Base-by-base conservation (phyloP, 257 asterid species). In the Echites panduratus region DNA sequence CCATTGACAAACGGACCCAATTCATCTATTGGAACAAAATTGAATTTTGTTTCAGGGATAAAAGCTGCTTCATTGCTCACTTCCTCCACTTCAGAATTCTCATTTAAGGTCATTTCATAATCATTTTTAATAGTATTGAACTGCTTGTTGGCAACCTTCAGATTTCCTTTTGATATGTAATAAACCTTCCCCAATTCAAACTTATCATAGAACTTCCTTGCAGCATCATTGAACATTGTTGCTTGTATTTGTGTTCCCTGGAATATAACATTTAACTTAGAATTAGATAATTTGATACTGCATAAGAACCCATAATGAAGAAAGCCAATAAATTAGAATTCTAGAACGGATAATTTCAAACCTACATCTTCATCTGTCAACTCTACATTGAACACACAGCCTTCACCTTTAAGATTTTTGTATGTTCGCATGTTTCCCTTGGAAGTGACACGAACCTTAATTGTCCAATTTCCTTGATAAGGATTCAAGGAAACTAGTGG, bases 221-320 rank as follows among this genome's bases (percentile, higher is more conserved):
- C 99, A 72, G 99, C 96, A 24, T 87, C 94, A 76, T 95, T 95
- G 71, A 95, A 95, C 98, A 92, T 92, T 10, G 98, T 95, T 74
- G 99, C 99, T 85, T 90, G 98, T 44, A 95, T 95, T 90, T 95
- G 97, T 12, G 99, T 92, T 17, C 99, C 98, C 99, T 95, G 79
- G 61, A 85, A 35, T 66, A 71, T 8, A 75, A 9, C 11, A 35
- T 74, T 19, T 45, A 81, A 53, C 17, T 19, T 10, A 7, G 16
- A 24, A 2, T 0, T 32, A 27, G 61, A 43, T n/a, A 4, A 49
- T 35, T 16, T 52, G 29, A 13, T 47, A 9, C n/a, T 35, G 3
- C 22, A 22, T 45, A 2, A 65, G 48, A 29, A 11, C 4, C 3
- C 5, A 32, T 32, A 45, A n/a, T 11, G 10, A 49, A 53, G 7